Evolutionary conservation across 345 rosid species (phyloP), one percentile per base, ranked within the genome.

Genomic region (Microcos paniculata): DNA sequence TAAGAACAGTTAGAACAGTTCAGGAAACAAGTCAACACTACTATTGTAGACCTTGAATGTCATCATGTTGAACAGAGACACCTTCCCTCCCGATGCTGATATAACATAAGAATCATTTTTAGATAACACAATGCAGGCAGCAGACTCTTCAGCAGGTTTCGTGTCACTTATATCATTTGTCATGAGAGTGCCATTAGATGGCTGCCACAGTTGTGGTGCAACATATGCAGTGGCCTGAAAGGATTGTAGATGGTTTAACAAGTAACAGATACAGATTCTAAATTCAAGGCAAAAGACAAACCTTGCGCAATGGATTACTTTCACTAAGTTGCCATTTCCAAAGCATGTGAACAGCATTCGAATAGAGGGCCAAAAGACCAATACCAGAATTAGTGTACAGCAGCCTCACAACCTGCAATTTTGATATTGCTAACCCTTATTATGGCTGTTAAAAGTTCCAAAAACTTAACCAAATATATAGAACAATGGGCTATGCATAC

Each of bases 51-150:
- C 98, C 96, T 89, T 93, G 83, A 93, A 93, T 38, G 91, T 91
- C 96, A 90, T 87, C 99, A 93, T 89, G 85, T 95, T 95, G 76
- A 95, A 95, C 79, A 95, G 79, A 4, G 99, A 93, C 70, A 89
- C 89, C 81, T 91, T 95, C 62, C 99, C 98, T 56, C 99, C 98
- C 48, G 91, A 81, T 42, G 98, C 97, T 1, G 98, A 93, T 92
- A 91, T 89, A 72, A 95, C 96, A 80, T 95, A 93, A 0, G 94
- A 90, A 80, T 95, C 98, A 48, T 93, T 95, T 81, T 95, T 95
- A 21, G 98, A 90, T 56, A 93, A 92, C 5, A 97, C 98, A 58
- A 95, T 93, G 86, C 98, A 93, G 3, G 76, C 45, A 31, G 55
- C 76, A 26, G 69, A 61, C 30, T 61, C 76, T 61, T 73, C 76